phyloP scores from a whole-genome alignment of 352 stramenopile species.

The Phytophthora capsici region DNA sequence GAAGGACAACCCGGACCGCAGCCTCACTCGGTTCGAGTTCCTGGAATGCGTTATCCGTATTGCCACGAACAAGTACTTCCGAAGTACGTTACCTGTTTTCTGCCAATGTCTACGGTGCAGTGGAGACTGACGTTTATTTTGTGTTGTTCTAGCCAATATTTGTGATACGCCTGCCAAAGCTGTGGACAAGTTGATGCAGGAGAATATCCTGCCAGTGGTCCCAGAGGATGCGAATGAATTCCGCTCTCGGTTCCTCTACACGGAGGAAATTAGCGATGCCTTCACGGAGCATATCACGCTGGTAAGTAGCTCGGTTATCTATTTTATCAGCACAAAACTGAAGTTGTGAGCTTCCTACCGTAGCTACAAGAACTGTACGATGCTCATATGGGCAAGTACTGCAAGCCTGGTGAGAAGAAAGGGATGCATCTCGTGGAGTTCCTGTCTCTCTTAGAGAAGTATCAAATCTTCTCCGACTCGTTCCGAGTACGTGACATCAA shows the following conservation, averaged over 20 bases:
- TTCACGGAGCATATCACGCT: slow-evolving; percentile 78
- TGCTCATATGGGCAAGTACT: slow-evolving; percentile 76
- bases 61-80: slow-evolving; percentile 80
- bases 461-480: slow-evolving; percentile 68
- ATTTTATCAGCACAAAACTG: not conserved
- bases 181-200: slow-evolving; percentile 69
- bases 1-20: slow-evolving; percentile 81
- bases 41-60: slow-evolving; percentile 80
- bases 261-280: slow-evolving; percentile 73
- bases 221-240: slow-evolving; percentile 78
- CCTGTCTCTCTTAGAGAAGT: slow-evolving; percentile 60
- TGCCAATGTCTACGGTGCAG: not conserved
- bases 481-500: slow-evolving; percentile 75
- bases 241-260: slow-evolving; percentile 74
- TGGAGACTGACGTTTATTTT: not conserved
- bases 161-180: slow-evolving; percentile 75
- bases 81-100: slow-evolving; percentile 45
- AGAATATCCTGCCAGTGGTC: slow-evolving; percentile 56
- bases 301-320: slow-evolving; percentile 36
- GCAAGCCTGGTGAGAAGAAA: slow-evolving; percentile 78
- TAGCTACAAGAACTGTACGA: slow-evolving; percentile 81
- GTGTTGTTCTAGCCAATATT: slow-evolving; percentile 49
- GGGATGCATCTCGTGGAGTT: slow-evolving; percentile 81
- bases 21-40: slow-evolving; percentile 82
- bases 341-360: not conserved